Conservation (phyloP, 2,329 filamentous ascomycete genomes). For the Colletotrichum cereale region DNA sequence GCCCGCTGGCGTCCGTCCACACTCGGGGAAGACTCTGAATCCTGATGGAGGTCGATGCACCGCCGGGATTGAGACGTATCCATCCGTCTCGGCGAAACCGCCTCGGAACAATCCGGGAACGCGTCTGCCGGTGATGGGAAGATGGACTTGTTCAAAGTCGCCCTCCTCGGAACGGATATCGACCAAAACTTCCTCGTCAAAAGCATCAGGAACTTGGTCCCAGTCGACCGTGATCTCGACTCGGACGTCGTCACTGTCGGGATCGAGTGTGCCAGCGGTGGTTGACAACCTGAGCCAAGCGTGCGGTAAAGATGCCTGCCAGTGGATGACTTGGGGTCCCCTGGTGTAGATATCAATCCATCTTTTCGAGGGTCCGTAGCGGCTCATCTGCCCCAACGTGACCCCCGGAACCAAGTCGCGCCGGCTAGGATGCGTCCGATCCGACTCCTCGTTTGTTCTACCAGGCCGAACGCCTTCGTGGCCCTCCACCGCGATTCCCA, state of each 20-base stretch:
- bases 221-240: constrained; percentile 50
- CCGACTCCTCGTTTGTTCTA: constrained; percentile 64
- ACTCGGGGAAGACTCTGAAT: constrained; percentile 47
- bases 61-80: constrained; percentile 51
- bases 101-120: constrained; percentile 49
- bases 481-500: constrained; percentile 50
- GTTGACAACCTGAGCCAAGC: constrained; percentile 49
- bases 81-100: constrained; percentile 51
- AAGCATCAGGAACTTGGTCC: constrained; percentile 53
- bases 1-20: constrained; percentile 46
- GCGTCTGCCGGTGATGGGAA: constrained; percentile 42
- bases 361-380: constrained; percentile 47
- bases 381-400: constrained; percentile 49
- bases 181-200: constrained; percentile 57
- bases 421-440: constrained; percentile 59
- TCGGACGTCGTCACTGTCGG: constrained; percentile 48
- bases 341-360: constrained; percentile 53
- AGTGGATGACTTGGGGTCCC: constrained; percentile 48
- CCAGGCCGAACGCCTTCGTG: constrained; percentile 52
- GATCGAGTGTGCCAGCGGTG: constrained; percentile 47
- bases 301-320: constrained; percentile 49
- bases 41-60: constrained; percentile 33
- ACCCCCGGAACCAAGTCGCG: constrained; percentile 48
- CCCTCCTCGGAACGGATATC: constrained; percentile 51
- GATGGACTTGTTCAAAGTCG: constrained; percentile 53